Evolutionary conservation across 2,329 filamentous ascomycete genomes (phyloP), one percentile per base, ranked within the genome.

Genomic region (Colletotrichum australisinense): DNA sequence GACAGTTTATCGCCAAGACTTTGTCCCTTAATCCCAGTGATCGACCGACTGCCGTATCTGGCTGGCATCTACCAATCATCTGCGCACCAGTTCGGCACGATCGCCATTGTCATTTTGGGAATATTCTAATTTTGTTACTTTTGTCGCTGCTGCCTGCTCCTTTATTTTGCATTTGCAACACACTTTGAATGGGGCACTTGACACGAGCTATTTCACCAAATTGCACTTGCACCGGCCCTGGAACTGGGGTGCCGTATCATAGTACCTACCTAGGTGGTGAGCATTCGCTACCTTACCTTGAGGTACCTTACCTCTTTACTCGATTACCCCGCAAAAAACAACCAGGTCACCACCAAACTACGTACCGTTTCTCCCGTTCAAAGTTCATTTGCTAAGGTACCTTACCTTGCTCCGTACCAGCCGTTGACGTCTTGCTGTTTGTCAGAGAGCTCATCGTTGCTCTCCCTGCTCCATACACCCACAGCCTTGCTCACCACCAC

Each of bases 301-400:
- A 24, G 28, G 38, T 19, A 30, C 30, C 59, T 46, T 16, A 26
- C 28, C 59, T 46, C 19, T 32, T 58, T 58, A 53, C 63, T 70
- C 42, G 46, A 66, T 62, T 73, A 73, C 70, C 67, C 70, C 70
- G 70, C 67, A 73, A 62, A 60, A 62, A 56, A 22, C 22, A 30
- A 35, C 49, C 49, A 26, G 63, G 63, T 63, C 49, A 38, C n/a
- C 49, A 64, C 62, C 30, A 55, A 2, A 42, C 16, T 42, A 19
- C 46, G 14, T 30, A 42, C 16, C 16, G 28, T 46, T 32, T 16
- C 35, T 35, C 4, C 12, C 16, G 56, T 32, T 60, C 32, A 1
- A 32, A 32, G 30, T 35, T 35, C 63, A 67, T 60, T 71, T 30
- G 68, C 68, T 67, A 12, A 35, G 32, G 32, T 35, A 35, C 30